phyloP scores from a whole-genome alignment of 371 early-diverging fungal genomes.

The Dichotomocladium elegans region DNA sequence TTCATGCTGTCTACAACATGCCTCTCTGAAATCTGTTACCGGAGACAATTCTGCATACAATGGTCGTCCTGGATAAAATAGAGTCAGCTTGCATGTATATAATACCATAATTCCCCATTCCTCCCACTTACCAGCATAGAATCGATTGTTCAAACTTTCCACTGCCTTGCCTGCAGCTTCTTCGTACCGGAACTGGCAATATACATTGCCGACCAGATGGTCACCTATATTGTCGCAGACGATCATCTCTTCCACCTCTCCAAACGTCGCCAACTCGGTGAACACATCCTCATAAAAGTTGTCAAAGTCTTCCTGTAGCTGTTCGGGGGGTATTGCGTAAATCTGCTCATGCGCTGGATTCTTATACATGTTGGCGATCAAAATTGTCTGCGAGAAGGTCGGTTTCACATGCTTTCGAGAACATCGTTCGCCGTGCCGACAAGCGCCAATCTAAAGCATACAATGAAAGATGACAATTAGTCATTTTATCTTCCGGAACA shows the following conservation, averaged over 20 bases:
- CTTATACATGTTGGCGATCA: slow-evolving; percentile 92
- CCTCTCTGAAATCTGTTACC: slow-evolving; percentile 95
- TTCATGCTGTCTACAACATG: slow-evolving; percentile 96
- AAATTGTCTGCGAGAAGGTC: slow-evolving; percentile 90
- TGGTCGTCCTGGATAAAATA: slow-evolving; percentile 66
- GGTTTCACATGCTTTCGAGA: slow-evolving; percentile 96
- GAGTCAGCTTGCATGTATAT: no score
- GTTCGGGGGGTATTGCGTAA: slow-evolving; percentile 62
- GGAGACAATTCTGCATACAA: slow-evolving; percentile 94
- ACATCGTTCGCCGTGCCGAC: slow-evolving; percentile 96
- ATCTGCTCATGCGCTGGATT: slow-evolving; percentile 86
- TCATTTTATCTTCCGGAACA: background rate
- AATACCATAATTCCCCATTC: no score
- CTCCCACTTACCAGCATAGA: slow-evolving; percentile 74
- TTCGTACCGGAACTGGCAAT: slow-evolving; percentile 86
- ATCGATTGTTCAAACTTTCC: slow-evolving; percentile 87
- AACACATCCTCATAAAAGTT: slow-evolving; percentile 96
- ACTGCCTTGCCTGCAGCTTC: slow-evolving; percentile 92
- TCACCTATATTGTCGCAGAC: slow-evolving; percentile 98
- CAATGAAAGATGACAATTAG: background rate
- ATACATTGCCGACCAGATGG: slow-evolving; percentile 97
- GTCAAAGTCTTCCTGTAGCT: slow-evolving; percentile 93
- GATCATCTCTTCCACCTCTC: slow-evolving; percentile 94
- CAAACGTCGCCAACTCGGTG: slow-evolving; percentile 92
- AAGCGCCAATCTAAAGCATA: slow-evolving; percentile 82